These are phyloP conservation scores for Citrus medica DNA, from an alignment of 345 rosid genomes.

Conservation along the genomic window DNA sequence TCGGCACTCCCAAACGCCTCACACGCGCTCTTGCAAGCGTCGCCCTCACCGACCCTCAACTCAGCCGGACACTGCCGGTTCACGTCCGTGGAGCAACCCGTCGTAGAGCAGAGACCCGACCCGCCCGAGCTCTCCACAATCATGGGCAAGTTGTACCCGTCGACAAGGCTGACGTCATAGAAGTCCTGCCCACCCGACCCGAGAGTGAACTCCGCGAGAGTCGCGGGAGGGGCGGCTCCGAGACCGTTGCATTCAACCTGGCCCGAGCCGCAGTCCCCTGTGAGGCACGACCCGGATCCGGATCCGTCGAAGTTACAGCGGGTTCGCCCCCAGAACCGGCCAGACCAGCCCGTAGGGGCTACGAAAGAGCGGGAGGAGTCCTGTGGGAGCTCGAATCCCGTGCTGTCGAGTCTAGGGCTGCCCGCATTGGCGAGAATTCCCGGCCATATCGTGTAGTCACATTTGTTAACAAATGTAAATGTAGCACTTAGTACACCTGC, in stretches of 20 bases:
- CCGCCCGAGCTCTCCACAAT: constrained; percentile 73
- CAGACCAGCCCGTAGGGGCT: constrained; percentile 83
- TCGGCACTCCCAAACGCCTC: constrained; percentile 88
- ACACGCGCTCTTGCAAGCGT: constrained; percentile 93
- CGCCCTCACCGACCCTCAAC: constrained; percentile 56
- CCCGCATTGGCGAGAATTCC: constrained; percentile 69
- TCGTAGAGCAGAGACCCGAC: constrained; percentile 69
- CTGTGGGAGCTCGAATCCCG: constrained; percentile 59
- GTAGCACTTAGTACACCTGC: constrained; percentile 32
- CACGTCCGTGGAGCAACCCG: constrained; percentile 75
- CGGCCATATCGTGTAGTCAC: constrained; percentile 63
- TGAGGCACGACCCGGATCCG: constrained; percentile 52
- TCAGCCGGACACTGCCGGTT: constrained; percentile 81
- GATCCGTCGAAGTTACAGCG: constrained; percentile 61
- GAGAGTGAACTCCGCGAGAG: constrained; percentile 83
- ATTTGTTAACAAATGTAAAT: constrained; percentile 65
- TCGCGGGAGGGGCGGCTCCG: constrained; percentile 84
- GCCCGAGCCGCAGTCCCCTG: constrained; percentile 80
- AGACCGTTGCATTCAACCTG: constrained; percentile 60
- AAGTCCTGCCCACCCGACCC: constrained; percentile 82
- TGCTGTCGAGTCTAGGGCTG: constrained; percentile 54
- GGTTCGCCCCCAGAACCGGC: constrained; percentile 76
- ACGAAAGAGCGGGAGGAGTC: constrained; percentile 57
- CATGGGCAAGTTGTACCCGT: constrained; percentile 90
- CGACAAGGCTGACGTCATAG: constrained; percentile 94